Base-by-base conservation (phyloP, 805 yeast genomes). In the Cyberlindnera misumaiensis region DNA sequence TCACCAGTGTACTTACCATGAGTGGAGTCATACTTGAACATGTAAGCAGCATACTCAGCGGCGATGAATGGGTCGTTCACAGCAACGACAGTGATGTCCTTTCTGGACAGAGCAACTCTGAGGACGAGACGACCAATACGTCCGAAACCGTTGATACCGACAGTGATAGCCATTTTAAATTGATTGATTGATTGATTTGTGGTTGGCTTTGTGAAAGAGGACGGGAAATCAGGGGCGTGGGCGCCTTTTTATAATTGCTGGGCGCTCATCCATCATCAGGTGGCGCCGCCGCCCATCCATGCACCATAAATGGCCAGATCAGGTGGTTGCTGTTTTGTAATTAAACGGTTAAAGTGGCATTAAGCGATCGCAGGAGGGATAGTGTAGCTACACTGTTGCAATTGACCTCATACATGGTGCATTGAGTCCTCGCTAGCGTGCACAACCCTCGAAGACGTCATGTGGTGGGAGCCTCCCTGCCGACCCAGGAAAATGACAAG, bases 121-220 rank as follows among this genome's bases (percentile, higher is more conserved):
- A 86, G 70, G 48, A 80, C 95, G 53, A 85, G 77, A 70, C 95
- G 85, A 53, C 95, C 95, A 60, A 85, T 85, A 70, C 95, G 81
- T 59, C 95, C 95, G 80, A 85, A 85, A 56, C 95, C 95, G 79
- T 85, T 85, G 65, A 85, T 86, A 65, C 83, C 80, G 64, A 78
- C 68, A 42, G 63, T 69, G 58, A 70, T 67, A 62, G 73, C 69
- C 75, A 68, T 70, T 57, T 14, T 47, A 14, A 5, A 4, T 25
- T 13, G 12, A 14, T n/a, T 1, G 12, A 11, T 12, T 32, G 26
- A 12, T 18, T 32, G 20, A 26, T 20, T 12, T 16, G 17, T 32
- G 20, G 28, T 18, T 18, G 27, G n/a, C n/a, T 30, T 30, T 24
- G 27, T 24, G 27, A 24, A 11, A 10, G 27, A 24, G 11, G 11